These are phyloP conservation scores for Saccharomycopsis lassenensis DNA, from an alignment of 805 yeast species.

Conservation along the genomic window DNA sequence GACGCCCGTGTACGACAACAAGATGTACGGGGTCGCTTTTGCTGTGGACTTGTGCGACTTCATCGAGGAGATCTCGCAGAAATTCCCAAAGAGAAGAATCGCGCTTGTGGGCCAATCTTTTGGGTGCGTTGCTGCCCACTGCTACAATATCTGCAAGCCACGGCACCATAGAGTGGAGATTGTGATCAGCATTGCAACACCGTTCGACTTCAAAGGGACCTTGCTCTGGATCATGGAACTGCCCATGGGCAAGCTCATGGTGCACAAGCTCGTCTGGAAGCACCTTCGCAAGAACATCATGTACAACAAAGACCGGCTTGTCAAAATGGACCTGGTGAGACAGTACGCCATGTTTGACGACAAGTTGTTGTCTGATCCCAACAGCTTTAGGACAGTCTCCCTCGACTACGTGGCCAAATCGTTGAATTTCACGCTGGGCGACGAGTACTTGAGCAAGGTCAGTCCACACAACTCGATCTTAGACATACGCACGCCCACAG, in stretches of 20 bases:
- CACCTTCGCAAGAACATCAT: slow-evolving; percentile 32
- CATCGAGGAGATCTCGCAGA: slow-evolving; percentile 35
- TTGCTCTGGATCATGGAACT: slow-evolving; percentile 32
- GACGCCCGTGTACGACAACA: slow-evolving; percentile 59
- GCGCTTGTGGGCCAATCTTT: slow-evolving; percentile 61
- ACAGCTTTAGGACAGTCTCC: no score
- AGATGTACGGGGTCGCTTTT: slow-evolving; percentile 54
- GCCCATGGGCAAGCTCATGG: slow-evolving; percentile 31
- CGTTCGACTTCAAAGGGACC: slow-evolving; percentile 62
- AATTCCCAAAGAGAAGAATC: slow-evolving; percentile 53
- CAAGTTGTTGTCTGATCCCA: slow-evolving; percentile 16
- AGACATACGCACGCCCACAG: slow-evolving; percentile 48
- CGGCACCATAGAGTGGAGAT: slow-evolving; percentile 26
- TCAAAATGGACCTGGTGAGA: slow-evolving; percentile 33
- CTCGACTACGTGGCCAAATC: slow-evolving; percentile 45
- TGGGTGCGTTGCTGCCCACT: slow-evolving; percentile 57
- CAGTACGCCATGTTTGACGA: slow-evolving; percentile 24
- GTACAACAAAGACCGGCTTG: slow-evolving; percentile 30
- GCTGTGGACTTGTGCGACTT: slow-evolving; percentile 59
- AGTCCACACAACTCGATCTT: slow-evolving; percentile 48
- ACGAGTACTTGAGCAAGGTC: slow-evolving; percentile 54
- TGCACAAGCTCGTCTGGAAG: slow-evolving; percentile 29
- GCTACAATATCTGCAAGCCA: slow-evolving; percentile 39
- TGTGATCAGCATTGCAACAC: slow-evolving; percentile 51
- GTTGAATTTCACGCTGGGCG: slow-evolving; percentile 52